Percentiles rank a stretch among this genome's conserved stretches.
Evolutionary conservation across 768 basidiomycete species (phyloP).

Genomic region (Rubroboletus satanas): DNA sequence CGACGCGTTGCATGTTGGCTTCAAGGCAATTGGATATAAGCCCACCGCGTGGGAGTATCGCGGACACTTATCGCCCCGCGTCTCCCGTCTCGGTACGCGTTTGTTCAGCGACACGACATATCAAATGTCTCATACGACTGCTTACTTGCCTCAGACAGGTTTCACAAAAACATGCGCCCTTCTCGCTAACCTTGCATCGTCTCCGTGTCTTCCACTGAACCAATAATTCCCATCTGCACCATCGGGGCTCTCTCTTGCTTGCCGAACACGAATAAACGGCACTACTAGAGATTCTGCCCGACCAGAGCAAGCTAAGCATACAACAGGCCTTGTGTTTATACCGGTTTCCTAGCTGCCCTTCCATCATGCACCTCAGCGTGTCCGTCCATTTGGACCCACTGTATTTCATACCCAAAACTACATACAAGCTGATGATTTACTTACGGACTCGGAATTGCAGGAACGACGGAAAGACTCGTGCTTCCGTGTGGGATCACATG

Average conservation of each 20-base stretch:
- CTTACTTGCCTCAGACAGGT: background rate
- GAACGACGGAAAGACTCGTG: background rate
- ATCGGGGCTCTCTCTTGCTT: background rate
- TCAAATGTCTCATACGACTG: too few species aligned
- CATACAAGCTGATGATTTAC: too few species aligned
- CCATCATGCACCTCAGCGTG: background rate
- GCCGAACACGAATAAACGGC: background rate
- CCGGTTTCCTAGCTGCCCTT: background rate
- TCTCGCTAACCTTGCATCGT: background rate
- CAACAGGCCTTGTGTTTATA: background rate
- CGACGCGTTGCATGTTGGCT: constrained; percentile 11
- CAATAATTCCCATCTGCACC: background rate
- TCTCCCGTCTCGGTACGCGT: too few species aligned
- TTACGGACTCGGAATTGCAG: background rate
- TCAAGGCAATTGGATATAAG: background rate
- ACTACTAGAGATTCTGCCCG: background rate
- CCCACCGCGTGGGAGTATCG: constrained; percentile 7
- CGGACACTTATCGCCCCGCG: background rate
- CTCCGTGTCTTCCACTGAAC: background rate
- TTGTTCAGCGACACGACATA: too few species aligned
- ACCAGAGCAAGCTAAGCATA: background rate
- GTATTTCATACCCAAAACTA: background rate
- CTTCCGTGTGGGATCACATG: background rate
- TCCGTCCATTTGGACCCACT: background rate
- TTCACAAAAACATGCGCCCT: background rate